A percentile compares a stretch with the other conserved stretches of the same genome.
phyloP scores from a whole-genome alignment of 371 early-diverging fungal species.

The Lichtheimia corymbifera region DNA sequence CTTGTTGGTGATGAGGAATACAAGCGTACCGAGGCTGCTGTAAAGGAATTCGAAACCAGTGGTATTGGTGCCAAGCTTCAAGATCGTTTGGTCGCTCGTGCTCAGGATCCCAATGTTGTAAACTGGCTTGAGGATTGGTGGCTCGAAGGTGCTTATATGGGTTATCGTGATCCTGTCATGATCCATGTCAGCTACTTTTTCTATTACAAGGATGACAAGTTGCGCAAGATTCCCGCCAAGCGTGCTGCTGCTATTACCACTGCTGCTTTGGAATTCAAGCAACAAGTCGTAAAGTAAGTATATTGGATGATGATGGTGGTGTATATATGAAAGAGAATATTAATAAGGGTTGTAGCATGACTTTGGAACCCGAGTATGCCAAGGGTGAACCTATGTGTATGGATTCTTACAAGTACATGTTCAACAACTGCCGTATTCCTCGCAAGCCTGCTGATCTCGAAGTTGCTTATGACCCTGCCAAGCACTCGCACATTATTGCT shows the following conservation, averaged over 20 bases:
- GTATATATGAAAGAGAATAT: neutral
- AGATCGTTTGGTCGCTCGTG: conserved; percentile 73
- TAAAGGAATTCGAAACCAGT: conserved; percentile 78
- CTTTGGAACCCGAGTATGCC: conserved; percentile 84
- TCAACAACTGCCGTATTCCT: conserved; percentile 94
- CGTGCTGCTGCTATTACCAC: conserved; percentile 89
- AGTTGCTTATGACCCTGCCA: conserved; percentile 69
- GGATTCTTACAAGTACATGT: conserved; percentile 93
- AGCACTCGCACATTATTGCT: conserved; percentile 84
- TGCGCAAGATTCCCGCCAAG: conserved; percentile 72
- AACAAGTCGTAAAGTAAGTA: conserved; percentile 67
- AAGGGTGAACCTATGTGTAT: conserved; percentile 83
- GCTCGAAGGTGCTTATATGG: conserved; percentile 91
- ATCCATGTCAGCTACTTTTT: conserved; percentile 87
- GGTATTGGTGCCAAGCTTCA: conserved; percentile 86
- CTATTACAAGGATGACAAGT: conserved; percentile 81
- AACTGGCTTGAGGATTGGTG: conserved; percentile 97
- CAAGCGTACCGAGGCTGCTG: conserved; percentile 67
- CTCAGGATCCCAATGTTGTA: conserved; percentile 61
- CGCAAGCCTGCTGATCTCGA: conserved; percentile 81
- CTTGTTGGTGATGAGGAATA: conserved; percentile 75
- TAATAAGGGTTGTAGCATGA: conserved; percentile 46
- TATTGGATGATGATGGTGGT: neutral
- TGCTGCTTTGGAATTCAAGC: conserved; percentile 87
- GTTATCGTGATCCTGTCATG: conserved; percentile 94